Conservation (phyloP, 768 basidiomycete genomes). For the Mycena belliarum region DNA sequence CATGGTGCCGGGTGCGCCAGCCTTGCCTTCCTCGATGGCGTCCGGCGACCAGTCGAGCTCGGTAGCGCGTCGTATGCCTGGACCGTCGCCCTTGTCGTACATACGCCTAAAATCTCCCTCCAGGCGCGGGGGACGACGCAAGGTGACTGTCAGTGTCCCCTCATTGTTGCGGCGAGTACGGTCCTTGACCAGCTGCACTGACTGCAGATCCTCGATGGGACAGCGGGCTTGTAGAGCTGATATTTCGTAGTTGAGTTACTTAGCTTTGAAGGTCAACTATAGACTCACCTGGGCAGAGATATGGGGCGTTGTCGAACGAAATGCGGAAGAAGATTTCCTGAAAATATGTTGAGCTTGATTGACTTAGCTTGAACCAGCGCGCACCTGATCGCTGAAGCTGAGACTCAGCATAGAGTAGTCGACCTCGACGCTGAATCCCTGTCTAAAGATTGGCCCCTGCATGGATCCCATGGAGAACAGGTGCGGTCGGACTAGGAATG, state of each 20-base stretch:
- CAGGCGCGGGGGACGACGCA: constrained; percentile 18
- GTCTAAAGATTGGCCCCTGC: constrained; percentile 10
- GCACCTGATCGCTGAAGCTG: constrained; percentile 7
- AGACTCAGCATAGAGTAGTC: constrained; percentile 9
- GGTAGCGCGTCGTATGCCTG: constrained; percentile 8
- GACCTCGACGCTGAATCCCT: constrained; percentile 7
- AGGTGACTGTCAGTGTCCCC: constrained; percentile 11
- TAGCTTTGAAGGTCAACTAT: too few species aligned
- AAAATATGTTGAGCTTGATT: not conserved
- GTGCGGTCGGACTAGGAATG: constrained; percentile 8
- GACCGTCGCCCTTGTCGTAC: not conserved
- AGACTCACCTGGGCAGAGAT: constrained; percentile 7
- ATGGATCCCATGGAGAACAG: constrained; percentile 18
- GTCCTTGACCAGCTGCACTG: constrained; percentile 4
- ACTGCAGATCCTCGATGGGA: constrained; percentile 14
- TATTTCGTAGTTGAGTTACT: not conserved
- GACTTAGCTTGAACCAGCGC: not conserved
- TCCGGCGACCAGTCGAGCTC: constrained; percentile 21
- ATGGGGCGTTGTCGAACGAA: constrained; percentile 7
- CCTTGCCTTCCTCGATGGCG: not conserved
- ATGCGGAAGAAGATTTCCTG: constrained; percentile 17
- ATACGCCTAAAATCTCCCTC: constrained; percentile 17
- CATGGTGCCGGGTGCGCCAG: constrained; percentile 6
- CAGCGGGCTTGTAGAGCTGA: constrained; percentile 12
- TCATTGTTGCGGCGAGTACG: too few species aligned